These are phyloP conservation scores for Acidomyces sp. DNA, from an alignment of 495 filamentous ascomycete genomes.

Conservation along the genomic window DNA sequence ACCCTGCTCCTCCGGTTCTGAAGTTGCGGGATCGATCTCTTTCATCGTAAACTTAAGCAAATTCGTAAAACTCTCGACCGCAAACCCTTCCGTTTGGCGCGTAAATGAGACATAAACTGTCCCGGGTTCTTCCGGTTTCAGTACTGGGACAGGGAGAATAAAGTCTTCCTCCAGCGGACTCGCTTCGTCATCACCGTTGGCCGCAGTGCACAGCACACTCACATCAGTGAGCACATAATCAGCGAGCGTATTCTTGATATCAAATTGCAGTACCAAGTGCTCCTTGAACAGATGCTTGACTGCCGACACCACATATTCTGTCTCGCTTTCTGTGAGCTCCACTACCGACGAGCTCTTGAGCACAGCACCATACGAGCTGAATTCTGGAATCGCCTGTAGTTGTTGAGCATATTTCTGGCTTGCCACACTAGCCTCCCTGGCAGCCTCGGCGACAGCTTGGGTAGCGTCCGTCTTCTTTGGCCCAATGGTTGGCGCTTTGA, in stretches of 20 bases:
- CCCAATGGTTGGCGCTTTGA: conserved; percentile 80
- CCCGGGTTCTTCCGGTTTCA: conserved; percentile 69
- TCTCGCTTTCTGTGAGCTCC: conserved; percentile 91
- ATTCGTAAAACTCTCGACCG: conserved; percentile 74
- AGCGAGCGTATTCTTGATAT: conserved; percentile 92
- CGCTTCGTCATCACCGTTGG: conserved; percentile 45
- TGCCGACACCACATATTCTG: conserved; percentile 87
- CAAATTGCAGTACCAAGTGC: conserved; percentile 90
- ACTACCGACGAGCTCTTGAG: conserved; percentile 79
- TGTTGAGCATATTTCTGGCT: conserved; percentile 80
- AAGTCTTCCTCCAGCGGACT: conserved; percentile 67
- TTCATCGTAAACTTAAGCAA: conserved; percentile 92
- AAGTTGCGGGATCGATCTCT: conserved; percentile 91
- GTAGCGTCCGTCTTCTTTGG: conserved; percentile 52
- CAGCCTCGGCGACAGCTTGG: conserved; percentile 55
- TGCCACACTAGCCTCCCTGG: conserved; percentile 56
- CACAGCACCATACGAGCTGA: conserved; percentile 73
- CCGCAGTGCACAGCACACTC: conserved; percentile 70
- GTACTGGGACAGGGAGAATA: conserved; percentile 73
- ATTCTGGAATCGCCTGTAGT: conserved; percentile 76
- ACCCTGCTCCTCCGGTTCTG: conserved; percentile 78
- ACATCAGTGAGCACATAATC: conserved; percentile 85
- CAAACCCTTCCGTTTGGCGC: conserved; percentile 57
- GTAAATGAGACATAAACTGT: conserved; percentile 93
- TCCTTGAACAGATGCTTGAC: conserved; percentile 98